A percentile compares a stretch with the other conserved stretches of the same genome.
phyloP scores from a whole-genome alignment of 148 eudicot species.

The Rhododendron kiyosumense region DNA sequence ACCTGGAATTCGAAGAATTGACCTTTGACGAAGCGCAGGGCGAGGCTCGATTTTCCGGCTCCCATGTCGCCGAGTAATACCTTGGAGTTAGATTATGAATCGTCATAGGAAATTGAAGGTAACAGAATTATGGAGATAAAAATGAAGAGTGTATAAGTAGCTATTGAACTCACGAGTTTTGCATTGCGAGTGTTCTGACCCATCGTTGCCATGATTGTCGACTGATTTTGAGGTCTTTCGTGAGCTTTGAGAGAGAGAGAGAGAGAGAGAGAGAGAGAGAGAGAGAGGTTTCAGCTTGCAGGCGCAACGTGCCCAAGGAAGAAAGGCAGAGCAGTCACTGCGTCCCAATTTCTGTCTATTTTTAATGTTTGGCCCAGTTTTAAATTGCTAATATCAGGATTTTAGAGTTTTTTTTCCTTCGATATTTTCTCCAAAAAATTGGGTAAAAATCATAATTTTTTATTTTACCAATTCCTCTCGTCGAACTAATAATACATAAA shows the following conservation, averaged over 20 bases:
- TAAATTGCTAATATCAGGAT: too few species aligned
- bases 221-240: background rate
- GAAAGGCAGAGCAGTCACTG: background rate
- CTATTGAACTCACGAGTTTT: constrained; percentile 47
- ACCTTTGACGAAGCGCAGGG: constrained; percentile 91
- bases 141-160: background rate
- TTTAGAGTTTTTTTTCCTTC: too few species aligned
- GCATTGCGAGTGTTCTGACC: constrained; percentile 89
- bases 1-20: constrained; percentile 97
- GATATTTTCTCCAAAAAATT: too few species aligned
- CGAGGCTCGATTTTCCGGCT: constrained; percentile 97
- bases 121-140: background rate
- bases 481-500: too few species aligned
- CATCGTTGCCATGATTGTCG: constrained; percentile 53
- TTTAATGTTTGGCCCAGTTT: too few species aligned
- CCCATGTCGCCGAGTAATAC: constrained; percentile 99
- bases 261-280: constrained; percentile 6
- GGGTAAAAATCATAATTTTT: too few species aligned
- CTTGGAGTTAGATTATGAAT: constrained; percentile 22
- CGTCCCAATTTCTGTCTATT: too few species aligned
- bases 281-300: constrained; percentile 1
- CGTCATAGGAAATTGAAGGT: background rate
- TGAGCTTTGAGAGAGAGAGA: background rate
- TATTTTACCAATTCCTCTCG: too few species aligned
- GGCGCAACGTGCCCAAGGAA: background rate